Evolutionary conservation across 116 monocot genomes (phyloP), one percentile per base, ranked within the genome.

Genomic region (Zostera marina): DNA sequence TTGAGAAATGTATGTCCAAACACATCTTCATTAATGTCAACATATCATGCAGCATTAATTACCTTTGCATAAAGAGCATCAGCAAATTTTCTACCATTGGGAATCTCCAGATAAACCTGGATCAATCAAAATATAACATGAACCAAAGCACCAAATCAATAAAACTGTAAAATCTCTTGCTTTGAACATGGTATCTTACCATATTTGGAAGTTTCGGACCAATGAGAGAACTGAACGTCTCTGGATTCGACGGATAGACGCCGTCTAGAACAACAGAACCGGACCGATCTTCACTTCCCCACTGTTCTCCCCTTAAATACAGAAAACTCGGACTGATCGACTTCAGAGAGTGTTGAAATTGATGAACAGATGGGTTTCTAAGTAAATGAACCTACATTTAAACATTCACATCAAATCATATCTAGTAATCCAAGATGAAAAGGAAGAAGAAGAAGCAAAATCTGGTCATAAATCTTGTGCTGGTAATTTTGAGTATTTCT

Each of bases 81-180:
- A 1, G 92, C 87, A 66, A 83, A 38, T 49, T 66, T 81, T 69
- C 83, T 81, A 56, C 87, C 57, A 44, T 70, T 71, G 39, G 92
- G 87, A 41, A 79, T 70, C 64, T 92, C 92, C 70, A 92, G 44
- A 63, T 92, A 92, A 63, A 92, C 83, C 92, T 92, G 71, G 61
- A 70, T 19, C 13, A 3, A 72, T 0, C 22, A 52, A 53, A 41
- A 22, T 10, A 19, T 39, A 42, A 1, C 7, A 21, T 22, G 23
- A 53, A 43, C 24, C 41, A 9, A 6, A 7, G 42, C 7, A 15
- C 25, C 21, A 25, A 66, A 41, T 11, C 9, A 8, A 46, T 46
- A 7, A 51, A 51, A 16, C 8, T 7, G 19, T 25, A 32, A 32
- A 32, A 32, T 32, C n/a, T 32, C 4, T 32, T 5, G 5, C 5